Base-by-base conservation (phyloP, 1,284 basidiomycete genomes). In the Singerocomus inundabilis region DNA sequence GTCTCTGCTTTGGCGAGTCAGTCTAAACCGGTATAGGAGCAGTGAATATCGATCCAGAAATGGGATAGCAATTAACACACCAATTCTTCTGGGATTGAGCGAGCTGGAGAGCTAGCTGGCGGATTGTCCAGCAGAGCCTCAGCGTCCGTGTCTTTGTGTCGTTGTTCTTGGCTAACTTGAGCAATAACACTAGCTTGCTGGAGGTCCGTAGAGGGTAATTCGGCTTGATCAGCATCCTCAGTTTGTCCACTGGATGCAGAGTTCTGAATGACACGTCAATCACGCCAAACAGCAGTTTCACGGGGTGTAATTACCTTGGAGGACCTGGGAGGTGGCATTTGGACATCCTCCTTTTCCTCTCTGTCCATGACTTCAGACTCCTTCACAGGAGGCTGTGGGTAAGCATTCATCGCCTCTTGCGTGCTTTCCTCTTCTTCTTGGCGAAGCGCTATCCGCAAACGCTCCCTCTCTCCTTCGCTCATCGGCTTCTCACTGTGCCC, bases 401-500 rank as follows among this genome's bases (percentile, higher is more conserved):
- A 39, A n/a, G 13, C 10, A 5, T 37, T 38, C 49, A 66, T 48
- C 6, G 60, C 67, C 18, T 70, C 64, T 41, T 68, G 64, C 3
- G 66, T 66, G 21, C 2, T 58, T 46, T 66, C 64, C 24, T 66
- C 64, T n/a, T 68, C 67, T 38, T 66, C 64, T 36, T 67, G 49
- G 4, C 64, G 64, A 15, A 69, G 57, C 33, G 55, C 51, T 10
- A 67, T 45, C 21, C 58, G 54, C 25, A 62, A 42, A 11, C 50
- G 51, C 4, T 52, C 51, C 38, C 37, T 56, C 12, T 51, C 38
- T 26, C 55, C 51, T 34, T 51, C 43, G 25, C 35, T 53, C 16
- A 50, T 12, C 6, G 47, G 34, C 46, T 33, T 53, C 16, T 46
- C 49, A 34, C 56, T 58, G 6, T 52, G 48, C 25, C 48, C 63